A percentile compares a stretch with the other conserved stretches of the same genome.
Evolutionary conservation across 1,139 yeast genomes (phyloP).

Genomic region (Geotrichum reessii): DNA sequence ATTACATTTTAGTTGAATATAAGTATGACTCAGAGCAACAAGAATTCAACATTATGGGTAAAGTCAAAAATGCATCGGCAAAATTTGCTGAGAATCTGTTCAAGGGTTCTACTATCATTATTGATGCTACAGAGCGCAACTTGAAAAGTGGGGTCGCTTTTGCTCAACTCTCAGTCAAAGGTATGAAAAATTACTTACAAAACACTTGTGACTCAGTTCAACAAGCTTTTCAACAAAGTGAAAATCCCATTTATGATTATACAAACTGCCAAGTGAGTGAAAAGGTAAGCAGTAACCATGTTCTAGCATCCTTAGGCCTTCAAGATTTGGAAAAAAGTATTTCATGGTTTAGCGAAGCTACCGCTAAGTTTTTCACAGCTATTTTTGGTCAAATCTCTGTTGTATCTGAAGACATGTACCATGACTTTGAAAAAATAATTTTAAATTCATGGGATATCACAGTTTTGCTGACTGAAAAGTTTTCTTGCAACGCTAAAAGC

Average conservation of each 20-base stretch:
- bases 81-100: not conserved
- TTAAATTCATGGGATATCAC: not conserved
- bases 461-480: not conserved
- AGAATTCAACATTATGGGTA: not conserved
- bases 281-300: not conserved
- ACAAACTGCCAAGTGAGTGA: not conserved
- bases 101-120: not conserved
- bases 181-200: not conserved
- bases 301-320: not conserved
- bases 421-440: not conserved
- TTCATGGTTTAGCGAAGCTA: not conserved
- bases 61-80: not conserved
- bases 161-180: not conserved
- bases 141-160: not conserved
- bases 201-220: not conserved
- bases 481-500: not conserved
- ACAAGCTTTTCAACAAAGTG: not conserved
- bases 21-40: not conserved
- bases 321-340: not conserved
- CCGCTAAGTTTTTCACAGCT: not conserved
- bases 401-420: not conserved
- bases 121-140: not conserved
- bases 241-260: not conserved
- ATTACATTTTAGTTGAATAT: not conserved
- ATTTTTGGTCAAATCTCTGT: not conserved